These are phyloP conservation scores for Debaryomyces nepalensis DNA, from an alignment of 1,139 yeast species.

Conservation along the genomic window DNA sequence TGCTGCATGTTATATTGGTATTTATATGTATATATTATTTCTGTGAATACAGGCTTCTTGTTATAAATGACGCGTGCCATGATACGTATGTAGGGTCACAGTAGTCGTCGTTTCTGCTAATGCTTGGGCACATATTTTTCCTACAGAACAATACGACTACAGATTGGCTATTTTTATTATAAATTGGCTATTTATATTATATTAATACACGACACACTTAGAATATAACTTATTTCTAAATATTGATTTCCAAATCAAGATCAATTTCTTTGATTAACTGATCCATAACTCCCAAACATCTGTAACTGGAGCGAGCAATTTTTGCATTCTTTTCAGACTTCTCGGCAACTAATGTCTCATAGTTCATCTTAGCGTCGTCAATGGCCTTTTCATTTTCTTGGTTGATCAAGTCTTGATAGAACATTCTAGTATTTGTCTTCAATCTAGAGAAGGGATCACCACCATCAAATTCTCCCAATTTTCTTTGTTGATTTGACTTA, in stretches of 20 bases:
- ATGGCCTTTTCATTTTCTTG: constrained; percentile 51
- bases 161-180: too few relatives aligned
- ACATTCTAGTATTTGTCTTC: constrained; percentile 83
- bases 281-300: constrained; percentile 52
- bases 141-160: too few relatives aligned
- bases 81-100: too few relatives aligned
- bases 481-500: constrained; percentile 60
- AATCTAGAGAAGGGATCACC: constrained; percentile 91
- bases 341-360: constrained; percentile 40
- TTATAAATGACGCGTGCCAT: too few relatives aligned
- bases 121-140: too few relatives aligned
- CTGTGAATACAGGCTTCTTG: too few relatives aligned
- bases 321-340: constrained; percentile 44
- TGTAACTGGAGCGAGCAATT: constrained; percentile 47
- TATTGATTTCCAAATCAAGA: constrained; percentile 34
- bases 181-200: too few relatives aligned
- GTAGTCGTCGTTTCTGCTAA: background rate
- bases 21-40: too few relatives aligned
- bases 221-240: too few relatives aligned
- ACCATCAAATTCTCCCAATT: constrained; percentile 50
- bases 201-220: too few relatives aligned
- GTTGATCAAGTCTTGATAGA: constrained; percentile 59
- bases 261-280: constrained; percentile 42
- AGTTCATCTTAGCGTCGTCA: constrained; percentile 43
- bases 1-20: too few relatives aligned